Conservation (phyloP, 352 stramenopile genomes). For the Peronospora belbahrii region DNA sequence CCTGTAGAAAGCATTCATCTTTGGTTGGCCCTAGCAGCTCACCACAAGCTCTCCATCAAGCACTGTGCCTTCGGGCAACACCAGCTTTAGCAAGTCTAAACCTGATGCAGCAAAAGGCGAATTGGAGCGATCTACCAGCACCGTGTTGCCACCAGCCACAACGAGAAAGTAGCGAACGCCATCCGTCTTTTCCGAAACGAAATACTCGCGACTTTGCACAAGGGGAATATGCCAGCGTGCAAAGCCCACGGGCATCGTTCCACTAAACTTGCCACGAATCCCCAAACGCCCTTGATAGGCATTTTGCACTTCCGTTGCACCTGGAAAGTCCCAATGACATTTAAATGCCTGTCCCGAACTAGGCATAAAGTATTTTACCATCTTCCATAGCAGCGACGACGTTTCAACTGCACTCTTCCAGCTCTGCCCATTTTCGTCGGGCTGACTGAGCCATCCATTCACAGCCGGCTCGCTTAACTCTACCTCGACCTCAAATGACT, state of each 20-base stretch:
- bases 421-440: conserved; percentile 63
- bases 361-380: conserved; percentile 82
- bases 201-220: conserved; percentile 82
- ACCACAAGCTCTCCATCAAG: conserved; percentile 87
- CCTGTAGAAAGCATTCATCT: not conserved
- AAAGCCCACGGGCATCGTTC: conserved; percentile 89
- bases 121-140: conserved; percentile 77
- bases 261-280: conserved; percentile 76
- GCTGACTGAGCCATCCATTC: conserved; percentile 69
- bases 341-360: conserved; percentile 75
- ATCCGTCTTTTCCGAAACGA: conserved; percentile 88
- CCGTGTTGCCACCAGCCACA: conserved; percentile 52
- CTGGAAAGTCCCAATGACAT: conserved; percentile 61
- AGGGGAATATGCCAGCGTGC: conserved; percentile 83
- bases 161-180: conserved; percentile 88
- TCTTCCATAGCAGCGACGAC: conserved; percentile 67
- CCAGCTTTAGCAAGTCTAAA: conserved; percentile 64
- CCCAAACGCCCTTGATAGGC: conserved; percentile 68
- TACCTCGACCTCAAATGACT: conserved; percentile 71
- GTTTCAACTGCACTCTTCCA: conserved; percentile 61
- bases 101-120: conserved; percentile 69
- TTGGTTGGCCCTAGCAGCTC: conserved; percentile 10
- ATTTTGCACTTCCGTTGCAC: conserved; percentile 69
- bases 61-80: conserved; percentile 82
- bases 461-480: conserved; percentile 61